These are phyloP conservation scores for Tubosaeta sp. DNA, from an alignment of 768 basidiomycete species.

Conservation along the genomic window DNA sequence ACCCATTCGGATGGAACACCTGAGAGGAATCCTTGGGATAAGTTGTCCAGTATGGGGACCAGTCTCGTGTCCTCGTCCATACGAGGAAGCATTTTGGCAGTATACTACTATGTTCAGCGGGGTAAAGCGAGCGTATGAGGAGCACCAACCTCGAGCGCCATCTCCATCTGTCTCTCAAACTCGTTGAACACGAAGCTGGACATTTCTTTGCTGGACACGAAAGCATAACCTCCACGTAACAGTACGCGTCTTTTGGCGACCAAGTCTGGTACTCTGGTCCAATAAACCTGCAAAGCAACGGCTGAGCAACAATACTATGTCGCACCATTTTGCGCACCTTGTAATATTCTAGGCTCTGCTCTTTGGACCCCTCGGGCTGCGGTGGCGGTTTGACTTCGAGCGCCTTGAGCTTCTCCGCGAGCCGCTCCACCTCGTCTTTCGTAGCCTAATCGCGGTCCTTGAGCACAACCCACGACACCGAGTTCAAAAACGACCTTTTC, in stretches of 20 bases:
- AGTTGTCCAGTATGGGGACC: conserved; percentile 81
- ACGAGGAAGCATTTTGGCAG: conserved; percentile 81
- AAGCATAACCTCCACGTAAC: conserved; percentile 80
- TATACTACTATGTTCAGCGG: conserved; percentile 48
- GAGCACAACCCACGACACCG: neutral
- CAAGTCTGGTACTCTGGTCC: conserved; percentile 93
- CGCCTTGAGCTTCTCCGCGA: conserved; percentile 45
- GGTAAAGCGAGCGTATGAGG: neutral
- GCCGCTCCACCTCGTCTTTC: conserved; percentile 48
- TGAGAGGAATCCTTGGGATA: conserved; percentile 90
- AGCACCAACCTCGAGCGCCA: conserved; percentile 67
- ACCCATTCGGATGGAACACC: conserved; percentile 85
- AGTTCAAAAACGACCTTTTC: conserved; percentile 39
- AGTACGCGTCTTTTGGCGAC: conserved; percentile 79
- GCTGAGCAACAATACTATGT: neutral
- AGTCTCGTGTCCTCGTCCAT: conserved; percentile 94
- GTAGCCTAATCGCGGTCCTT: conserved; percentile 44
- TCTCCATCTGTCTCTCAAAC: conserved; percentile 69
- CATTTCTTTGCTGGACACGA: conserved; percentile 72
- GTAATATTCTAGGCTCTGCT: conserved; percentile 43
- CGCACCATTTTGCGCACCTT: conserved; percentile 48
- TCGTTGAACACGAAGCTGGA: conserved; percentile 86
- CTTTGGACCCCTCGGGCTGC: neutral
- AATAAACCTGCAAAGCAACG: conserved; percentile 66
- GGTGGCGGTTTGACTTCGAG: conserved; percentile 12